phyloP scores from a whole-genome alignment of 2,329 filamentous ascomycete species.

The Ramularia endophylla region DNA sequence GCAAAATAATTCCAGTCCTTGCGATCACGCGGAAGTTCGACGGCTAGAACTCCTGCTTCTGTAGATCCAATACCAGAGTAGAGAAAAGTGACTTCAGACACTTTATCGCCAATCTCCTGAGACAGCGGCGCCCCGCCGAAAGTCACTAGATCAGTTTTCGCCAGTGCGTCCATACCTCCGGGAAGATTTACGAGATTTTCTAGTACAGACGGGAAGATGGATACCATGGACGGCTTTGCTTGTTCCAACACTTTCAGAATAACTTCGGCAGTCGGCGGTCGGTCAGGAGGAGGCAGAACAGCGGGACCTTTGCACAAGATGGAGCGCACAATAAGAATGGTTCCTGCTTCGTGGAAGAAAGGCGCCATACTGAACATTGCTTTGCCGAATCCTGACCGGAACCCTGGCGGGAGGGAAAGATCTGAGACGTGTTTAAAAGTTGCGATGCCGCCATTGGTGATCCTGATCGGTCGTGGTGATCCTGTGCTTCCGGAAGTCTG shows the following conservation, averaged over 20 bases:
- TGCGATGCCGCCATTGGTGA: constrained; percentile 15
- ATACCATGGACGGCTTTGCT: constrained; percentile 3
- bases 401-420: constrained; percentile 5
- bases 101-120: constrained; percentile 10
- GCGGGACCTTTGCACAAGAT: constrained; percentile 9
- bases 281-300: constrained; percentile 9
- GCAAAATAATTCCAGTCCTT: constrained; percentile 20
- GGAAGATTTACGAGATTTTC: constrained; percentile 14
- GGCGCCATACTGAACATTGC: constrained; percentile 12
- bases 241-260: constrained; percentile 11
- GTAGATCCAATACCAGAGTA: constrained; percentile 14
- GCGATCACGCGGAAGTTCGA: constrained; percentile 15
- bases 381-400: constrained; percentile 5
- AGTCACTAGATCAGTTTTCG: constrained; percentile 9
- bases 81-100: constrained; percentile 9
- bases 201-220: constrained; percentile 12
- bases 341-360: constrained; percentile 19
- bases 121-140: constrained; percentile 18
- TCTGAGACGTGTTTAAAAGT: constrained; percentile 10
- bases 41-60: constrained; percentile 14
- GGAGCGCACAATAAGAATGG: constrained; percentile 9
- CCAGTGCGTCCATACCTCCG: constrained; percentile 10
- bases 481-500: constrained; percentile 20
- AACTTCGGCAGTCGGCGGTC: constrained; percentile 13
- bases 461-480: constrained; percentile 16